Evolutionary conservation across 345 rosid species (phyloP).

Genomic region (Geranium brycei): DNA sequence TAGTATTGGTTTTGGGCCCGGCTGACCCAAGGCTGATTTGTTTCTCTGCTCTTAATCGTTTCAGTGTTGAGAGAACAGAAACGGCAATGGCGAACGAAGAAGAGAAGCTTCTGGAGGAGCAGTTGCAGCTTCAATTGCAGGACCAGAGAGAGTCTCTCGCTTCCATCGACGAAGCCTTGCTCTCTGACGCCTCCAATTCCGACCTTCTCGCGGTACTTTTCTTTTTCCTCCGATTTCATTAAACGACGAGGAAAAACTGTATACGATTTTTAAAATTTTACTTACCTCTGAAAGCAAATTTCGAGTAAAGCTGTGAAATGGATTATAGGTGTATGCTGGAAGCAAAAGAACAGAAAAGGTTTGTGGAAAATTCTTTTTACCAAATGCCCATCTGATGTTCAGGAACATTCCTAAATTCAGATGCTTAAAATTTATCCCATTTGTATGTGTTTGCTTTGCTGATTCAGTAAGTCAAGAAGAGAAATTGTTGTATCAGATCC

Average conservation of each 20-base stretch:
- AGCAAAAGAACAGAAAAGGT: background rate
- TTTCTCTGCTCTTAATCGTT: background rate
- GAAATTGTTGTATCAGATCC: background rate
- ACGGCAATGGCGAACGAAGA: slow-evolving; percentile 42
- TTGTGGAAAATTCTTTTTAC: background rate
- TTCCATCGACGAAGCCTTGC: slow-evolving; percentile 54
- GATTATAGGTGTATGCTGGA: background rate
- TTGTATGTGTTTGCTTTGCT: background rate
- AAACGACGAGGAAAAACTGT: too few relatives aligned
- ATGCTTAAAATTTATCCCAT: background rate
- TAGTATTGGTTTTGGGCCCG: too few relatives aligned
- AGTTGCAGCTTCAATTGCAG: slow-evolving; percentile 52
- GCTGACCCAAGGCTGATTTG: too few relatives aligned
- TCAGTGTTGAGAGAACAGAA: background rate
- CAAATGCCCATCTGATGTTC: background rate
- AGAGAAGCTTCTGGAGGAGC: slow-evolving; percentile 59
- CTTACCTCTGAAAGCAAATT: too few relatives aligned
- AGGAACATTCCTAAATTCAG: background rate
- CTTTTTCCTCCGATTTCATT: background rate
- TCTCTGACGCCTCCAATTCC: slow-evolving; percentile 46
- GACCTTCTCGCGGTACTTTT: slow-evolving; percentile 56
- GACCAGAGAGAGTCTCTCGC: slow-evolving; percentile 71
- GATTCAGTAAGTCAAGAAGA: background rate
- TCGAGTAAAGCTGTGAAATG: too few relatives aligned
- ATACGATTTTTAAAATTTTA: too few relatives aligned